Base-by-base conservation (phyloP, 1,284 basidiomycete genomes). In the Tylopilus sp. region DNA sequence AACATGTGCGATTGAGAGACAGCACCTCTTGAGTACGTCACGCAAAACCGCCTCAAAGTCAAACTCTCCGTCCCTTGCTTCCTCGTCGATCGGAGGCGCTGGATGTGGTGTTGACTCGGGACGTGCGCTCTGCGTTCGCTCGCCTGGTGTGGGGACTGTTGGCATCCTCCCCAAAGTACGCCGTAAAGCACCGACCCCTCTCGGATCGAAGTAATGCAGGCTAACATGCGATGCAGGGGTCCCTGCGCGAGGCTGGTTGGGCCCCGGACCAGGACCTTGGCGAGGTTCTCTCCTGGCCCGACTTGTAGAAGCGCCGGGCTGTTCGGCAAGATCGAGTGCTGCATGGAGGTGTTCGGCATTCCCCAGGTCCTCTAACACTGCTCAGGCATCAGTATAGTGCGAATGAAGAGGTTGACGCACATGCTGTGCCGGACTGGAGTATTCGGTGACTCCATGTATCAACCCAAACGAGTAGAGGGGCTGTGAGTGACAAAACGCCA, bases 391-490 rank as follows among this genome's bases (percentile, higher is more conserved):
- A 26, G 12, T 19, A 36, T 41, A 15, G n/a, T 18, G 53, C 54
- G 41, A 54, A 12, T 5, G 47, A 58, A 22, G 54, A 64, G 55
- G 58, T 19, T 57, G 24, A 74, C 82, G 72, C 83, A 73, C 22
- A n/a, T n/a, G 69, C 72, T 26, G 87, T 68, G 9, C 83, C 85
- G 6, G 80, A 73, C 39, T 87, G 83, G 26, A 92, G 82, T 39
- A 93, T 88, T 15, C 56, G 77, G 38, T 68, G 73, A 3, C 91
- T 93, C 57, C 86, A 84, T 0, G 79, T 78, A 55, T 89, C 84
- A 1, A 91, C 77, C 93, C 94, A 97, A 3, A 90, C n/a, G 26
- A 97, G 81, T 10, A 97, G 80, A 1, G 95, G 95, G 73, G 96
- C 93, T 0, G 95, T 95, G 38, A 96, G 83, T 6, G 90, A 86